phyloP scores from a whole-genome alignment of 106 monocot species.

The Platanthera guangdongensis region DNA sequence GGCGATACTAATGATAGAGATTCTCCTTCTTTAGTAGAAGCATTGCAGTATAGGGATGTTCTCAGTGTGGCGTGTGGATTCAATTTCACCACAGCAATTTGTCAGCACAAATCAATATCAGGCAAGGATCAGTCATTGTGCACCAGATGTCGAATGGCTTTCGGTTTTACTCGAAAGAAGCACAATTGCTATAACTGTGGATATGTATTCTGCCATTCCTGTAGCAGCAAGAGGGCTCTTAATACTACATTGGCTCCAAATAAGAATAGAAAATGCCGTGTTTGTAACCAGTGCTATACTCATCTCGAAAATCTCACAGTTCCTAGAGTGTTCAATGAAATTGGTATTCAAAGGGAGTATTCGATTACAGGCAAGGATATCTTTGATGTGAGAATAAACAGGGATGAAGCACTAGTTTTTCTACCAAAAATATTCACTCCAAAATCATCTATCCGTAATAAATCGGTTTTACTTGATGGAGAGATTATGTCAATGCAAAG shows the following conservation, averaged over 20 bases:
- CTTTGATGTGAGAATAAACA: constrained; percentile 21
- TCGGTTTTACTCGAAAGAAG: constrained; percentile 75
- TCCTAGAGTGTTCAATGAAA: constrained; percentile 6
- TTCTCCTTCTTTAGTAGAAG: constrained; percentile 44
- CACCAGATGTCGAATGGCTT: constrained; percentile 44
- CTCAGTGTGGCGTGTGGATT: constrained; percentile 48
- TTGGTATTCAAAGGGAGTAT: constrained; percentile 24
- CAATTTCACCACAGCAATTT: constrained; percentile 58
- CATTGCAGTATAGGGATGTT: constrained; percentile 50
- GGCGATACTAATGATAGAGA: constrained; percentile 50
- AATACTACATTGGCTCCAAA: constrained; percentile 57
- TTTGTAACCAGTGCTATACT: constrained; percentile 62
- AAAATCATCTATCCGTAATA: constrained; percentile 20
- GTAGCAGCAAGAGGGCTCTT: constrained; percentile 49
- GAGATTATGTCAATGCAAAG: constrained; percentile 9
- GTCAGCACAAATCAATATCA: constrained; percentile 39
- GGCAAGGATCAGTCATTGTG: constrained; percentile 52
- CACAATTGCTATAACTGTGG: constrained; percentile 87
- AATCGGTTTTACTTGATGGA: constrained; percentile 16
- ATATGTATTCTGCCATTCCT: constrained; percentile 57
- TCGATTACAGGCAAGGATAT: constrained; percentile 10
- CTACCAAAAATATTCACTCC: constrained; percentile 33
- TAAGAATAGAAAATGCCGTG: constrained; percentile 39
- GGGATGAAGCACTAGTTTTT: constrained; percentile 15
- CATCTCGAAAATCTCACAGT: constrained; percentile 19